These are phyloP conservation scores for Candida tropicalis DNA, from an alignment of 1,139 yeast genomes.

Conservation along the genomic window DNA sequence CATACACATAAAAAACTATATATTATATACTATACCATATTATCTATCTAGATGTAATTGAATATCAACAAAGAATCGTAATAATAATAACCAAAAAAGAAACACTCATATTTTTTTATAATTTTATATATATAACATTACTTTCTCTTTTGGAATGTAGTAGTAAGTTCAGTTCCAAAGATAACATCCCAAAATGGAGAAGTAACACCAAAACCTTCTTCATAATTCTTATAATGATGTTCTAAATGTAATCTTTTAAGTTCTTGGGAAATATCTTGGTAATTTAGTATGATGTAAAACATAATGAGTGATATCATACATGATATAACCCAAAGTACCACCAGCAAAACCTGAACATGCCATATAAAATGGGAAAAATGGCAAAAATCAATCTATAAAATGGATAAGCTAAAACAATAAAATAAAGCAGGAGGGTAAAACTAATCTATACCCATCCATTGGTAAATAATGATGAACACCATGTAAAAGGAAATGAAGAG, in stretches of 20 bases:
- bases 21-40: no score
- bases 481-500: conserved; percentile 86
- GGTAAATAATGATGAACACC: conserved; percentile 98
- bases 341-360: conserved; percentile 78
- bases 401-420: conserved; percentile 49
- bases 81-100: no score
- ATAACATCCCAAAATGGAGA: conserved; percentile 91
- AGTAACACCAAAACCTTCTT: conserved; percentile 95
- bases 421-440: conserved; percentile 93
- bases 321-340: conserved; percentile 89
- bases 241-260: conserved; percentile 90
- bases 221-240: conserved; percentile 96
- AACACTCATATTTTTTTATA: not conserved
- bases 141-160: conserved; percentile 37
- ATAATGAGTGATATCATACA: conserved; percentile 86
- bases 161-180: conserved; percentile 67
- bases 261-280: conserved; percentile 73
- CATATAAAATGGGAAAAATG: conserved; percentile 46
- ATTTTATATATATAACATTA: conserved; percentile 12
- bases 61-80: no score
- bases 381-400: conserved; percentile 43
- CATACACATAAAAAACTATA: no score
- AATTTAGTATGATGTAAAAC: conserved; percentile 83
- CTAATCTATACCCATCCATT: conserved; percentile 91
- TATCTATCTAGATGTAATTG: no score